These are phyloP conservation scores for Penicillium sumatraense DNA, from an alignment of 2,329 filamentous ascomycete genomes.

Conservation along the genomic window DNA sequence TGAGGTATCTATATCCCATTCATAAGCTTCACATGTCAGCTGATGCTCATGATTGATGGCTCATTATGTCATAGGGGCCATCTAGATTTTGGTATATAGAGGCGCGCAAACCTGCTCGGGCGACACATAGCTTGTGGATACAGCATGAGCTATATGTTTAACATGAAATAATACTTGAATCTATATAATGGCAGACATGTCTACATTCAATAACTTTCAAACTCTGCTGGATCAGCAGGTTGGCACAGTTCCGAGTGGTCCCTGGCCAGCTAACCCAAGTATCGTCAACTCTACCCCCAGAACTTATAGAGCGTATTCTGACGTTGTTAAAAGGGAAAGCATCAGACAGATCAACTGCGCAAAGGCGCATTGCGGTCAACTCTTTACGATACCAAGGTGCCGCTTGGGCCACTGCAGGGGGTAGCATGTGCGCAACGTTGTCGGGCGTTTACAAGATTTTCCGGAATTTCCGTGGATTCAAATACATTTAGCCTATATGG, in stretches of 20 bases:
- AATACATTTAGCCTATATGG: slow-evolving; percentile 17
- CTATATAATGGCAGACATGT: slow-evolving; percentile 8
- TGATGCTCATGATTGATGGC: not conserved
- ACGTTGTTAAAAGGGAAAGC: not conserved
- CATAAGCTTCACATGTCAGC: not conserved
- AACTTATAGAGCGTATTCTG: not conserved
- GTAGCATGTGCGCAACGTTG: slow-evolving; percentile 26
- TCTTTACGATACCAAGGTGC: slow-evolving; percentile 25
- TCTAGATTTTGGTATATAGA: not conserved
- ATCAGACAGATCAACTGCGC: slow-evolving; percentile 7
- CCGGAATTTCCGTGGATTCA: slow-evolving; percentile 24
- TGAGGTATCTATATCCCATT: not conserved
- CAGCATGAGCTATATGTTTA: not conserved
- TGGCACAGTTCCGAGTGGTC: slow-evolving; percentile 12
- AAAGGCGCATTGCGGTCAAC: slow-evolving; percentile 16
- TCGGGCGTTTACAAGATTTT: slow-evolving; percentile 25
- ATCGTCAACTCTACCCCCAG: not conserved
- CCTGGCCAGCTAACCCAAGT: slow-evolving; percentile 10
- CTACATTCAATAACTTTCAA: slow-evolving; percentile 20
- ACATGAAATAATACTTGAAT: not conserved
- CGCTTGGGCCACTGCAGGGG: slow-evolving; percentile 27
- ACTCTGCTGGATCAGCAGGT: slow-evolving; percentile 22
- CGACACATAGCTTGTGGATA: not conserved
- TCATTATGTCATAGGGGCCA: not conserved
- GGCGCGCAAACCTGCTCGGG: too few relatives aligned